Evolutionary conservation across 805 yeast genomes (phyloP), one percentile per base, ranked within the genome.

Genomic region (Yarrowia sp.): DNA sequence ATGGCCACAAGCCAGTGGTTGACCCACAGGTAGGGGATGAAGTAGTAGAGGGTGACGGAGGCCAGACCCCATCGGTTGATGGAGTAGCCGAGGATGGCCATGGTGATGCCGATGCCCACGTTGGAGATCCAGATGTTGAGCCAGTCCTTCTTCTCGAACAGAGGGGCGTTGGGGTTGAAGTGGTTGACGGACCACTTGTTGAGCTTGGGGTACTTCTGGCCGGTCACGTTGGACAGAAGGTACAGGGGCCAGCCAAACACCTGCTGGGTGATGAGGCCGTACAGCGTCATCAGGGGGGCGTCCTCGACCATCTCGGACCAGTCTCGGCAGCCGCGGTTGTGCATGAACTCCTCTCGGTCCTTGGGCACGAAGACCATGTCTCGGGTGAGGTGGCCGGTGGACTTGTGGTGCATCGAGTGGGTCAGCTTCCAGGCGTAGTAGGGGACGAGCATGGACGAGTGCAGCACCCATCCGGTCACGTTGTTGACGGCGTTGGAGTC

Each of bases 1-100:
- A 89, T 87, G 75, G 87, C 87, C 46, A 90, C 96, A 66, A 89
- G 79, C 96, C 96, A 89, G 77, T 90, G 96, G 82, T 89, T 89
- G 66, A 87, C 90, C 76, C 85, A 85, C 60, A 87, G 67, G 76
- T 85, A 89, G 32, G 96, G 96, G 36, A 89, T 65, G 65, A 85
- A 78, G 86, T 90, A 89, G 79, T 86, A 82, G 66, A 88, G 79
- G 62, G 83, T 72, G 65, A 85, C 76, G 71, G 82, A 80, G 76
- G 83, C 85, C 38, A 76, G 78, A 39, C 96, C 96, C 70, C 80
- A 85, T 65, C 74, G 74, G 68, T 81, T 74, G 73, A 80, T 78
- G 85, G 89, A 84, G 55, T 78, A 74, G 77, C 85, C 84, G 62
- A 85, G 76, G 42, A 81, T 79, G 46, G 79, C 70, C 12, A 76